phyloP scores from a whole-genome alignment of 169 alveolate genomes.

The Cryptosporidium viatorum region DNA sequence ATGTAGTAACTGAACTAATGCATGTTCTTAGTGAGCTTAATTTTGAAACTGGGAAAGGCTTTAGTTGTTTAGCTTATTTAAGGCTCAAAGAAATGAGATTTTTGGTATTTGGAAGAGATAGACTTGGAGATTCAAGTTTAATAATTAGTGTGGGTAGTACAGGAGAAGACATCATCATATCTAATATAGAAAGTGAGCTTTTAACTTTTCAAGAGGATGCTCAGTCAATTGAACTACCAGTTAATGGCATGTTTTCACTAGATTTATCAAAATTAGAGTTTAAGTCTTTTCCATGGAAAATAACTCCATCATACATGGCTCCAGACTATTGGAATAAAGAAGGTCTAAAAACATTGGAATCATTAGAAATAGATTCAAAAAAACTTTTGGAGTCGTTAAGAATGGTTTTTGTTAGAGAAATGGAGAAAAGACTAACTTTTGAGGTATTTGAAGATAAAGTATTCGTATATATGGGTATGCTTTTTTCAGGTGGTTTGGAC shows the following conservation, averaged over 20 bases:
- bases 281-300: constrained; percentile 6
- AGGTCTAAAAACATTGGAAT: background rate
- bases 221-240: constrained; percentile 42
- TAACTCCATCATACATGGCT: background rate
- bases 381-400: constrained; percentile 31
- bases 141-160: constrained; percentile 15
- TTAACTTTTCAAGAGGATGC: constrained; percentile 3
- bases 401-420: background rate
- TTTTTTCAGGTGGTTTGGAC: constrained; percentile 77
- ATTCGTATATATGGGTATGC: constrained; percentile 42
- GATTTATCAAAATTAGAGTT: constrained; percentile 20
- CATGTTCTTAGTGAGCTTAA: background rate
- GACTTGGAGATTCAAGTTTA: constrained; percentile 50
- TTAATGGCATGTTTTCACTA: constrained; percentile 16
- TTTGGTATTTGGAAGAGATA: constrained; percentile 61
- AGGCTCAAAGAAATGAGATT: background rate
- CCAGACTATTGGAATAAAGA: constrained; percentile 14
- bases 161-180: constrained; percentile 27
- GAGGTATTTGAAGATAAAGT: background rate
- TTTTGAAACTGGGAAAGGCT: constrained; percentile 2
- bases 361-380: constrained; percentile 7
- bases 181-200: constrained; percentile 27
- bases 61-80: constrained; percentile 13
- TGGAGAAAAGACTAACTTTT: constrained; percentile 21
- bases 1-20: background rate